phyloP scores from a whole-genome alignment of 2,329 filamentous ascomycete species.

The Delphinella strobiligena region DNA sequence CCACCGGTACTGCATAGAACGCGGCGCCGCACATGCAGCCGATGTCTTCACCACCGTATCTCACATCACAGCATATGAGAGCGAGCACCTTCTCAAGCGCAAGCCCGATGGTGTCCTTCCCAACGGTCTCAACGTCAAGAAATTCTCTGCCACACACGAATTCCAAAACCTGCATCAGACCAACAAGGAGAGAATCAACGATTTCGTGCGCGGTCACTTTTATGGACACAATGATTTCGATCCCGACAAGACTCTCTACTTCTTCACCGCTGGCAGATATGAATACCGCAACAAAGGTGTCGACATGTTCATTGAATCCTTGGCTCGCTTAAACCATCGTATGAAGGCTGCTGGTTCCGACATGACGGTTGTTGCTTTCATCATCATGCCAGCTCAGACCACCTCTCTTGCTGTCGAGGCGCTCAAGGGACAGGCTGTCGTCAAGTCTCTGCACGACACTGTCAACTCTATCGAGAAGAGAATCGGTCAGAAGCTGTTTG shows the following conservation, averaged over 20 bases:
- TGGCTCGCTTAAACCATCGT: constrained; percentile 87
- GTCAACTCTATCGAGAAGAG: constrained; percentile 85
- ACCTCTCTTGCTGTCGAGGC: constrained; percentile 91
- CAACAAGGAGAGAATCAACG: constrained; percentile 94
- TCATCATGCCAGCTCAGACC: constrained; percentile 97
- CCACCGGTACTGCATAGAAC: constrained; percentile 95
- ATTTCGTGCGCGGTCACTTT: constrained; percentile 96
- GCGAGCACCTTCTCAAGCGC: constrained; percentile 84
- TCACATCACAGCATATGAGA: constrained; percentile 96
- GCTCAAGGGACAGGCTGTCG: constrained; percentile 90
- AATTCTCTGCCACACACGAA: constrained; percentile 96
- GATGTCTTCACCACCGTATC: constrained; percentile 99
- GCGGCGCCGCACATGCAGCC: constrained; percentile 77
- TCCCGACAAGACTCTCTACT: constrained; percentile 89
- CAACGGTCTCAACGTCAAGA: constrained; percentile 95
- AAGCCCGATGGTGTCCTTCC: constrained; percentile 95
- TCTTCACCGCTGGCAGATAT: constrained; percentile 94
- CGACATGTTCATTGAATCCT: constrained; percentile 97
- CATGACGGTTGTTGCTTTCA: constrained; percentile 90
- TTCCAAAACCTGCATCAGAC: constrained; percentile 97
- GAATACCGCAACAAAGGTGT: constrained; percentile 98
- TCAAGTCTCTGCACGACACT: constrained; percentile 90
- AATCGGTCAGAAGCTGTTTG: constrained; percentile 87
- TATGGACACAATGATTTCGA: constrained; percentile 98
- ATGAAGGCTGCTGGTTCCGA: constrained; percentile 78